Percentiles rank a stretch among this genome's conserved stretches.
Evolutionary conservation across 306 rosid species (phyloP).

Genomic region (Fragaria iinumae): DNA sequence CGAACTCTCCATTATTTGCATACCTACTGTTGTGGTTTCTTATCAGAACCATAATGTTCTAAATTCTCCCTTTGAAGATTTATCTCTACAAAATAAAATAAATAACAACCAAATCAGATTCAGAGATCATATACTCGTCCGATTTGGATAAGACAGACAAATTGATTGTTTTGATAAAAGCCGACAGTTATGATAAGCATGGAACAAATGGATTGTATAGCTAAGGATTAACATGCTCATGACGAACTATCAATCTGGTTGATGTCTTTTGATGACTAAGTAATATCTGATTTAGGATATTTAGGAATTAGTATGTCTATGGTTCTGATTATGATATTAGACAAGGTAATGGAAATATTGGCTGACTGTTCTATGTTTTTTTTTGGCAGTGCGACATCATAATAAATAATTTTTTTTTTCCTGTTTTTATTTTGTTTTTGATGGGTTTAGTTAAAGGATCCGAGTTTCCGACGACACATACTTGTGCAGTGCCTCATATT

Average conservation of each 20-base stretch:
- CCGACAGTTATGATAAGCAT: neutral
- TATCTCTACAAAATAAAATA: neutral
- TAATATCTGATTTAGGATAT: neutral
- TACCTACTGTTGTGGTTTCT: neutral
- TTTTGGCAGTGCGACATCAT: neutral
- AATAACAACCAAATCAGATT: neutral
- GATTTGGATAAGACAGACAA: neutral
- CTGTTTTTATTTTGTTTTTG: neutral
- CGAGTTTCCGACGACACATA: constrained; percentile 91
- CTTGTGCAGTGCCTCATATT: constrained; percentile 96
- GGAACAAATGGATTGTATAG: neutral
- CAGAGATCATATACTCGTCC: neutral
- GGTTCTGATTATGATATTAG: neutral
- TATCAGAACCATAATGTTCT: neutral
- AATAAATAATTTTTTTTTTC: constrained; percentile 15
- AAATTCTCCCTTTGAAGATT: neutral
- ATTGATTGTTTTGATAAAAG: neutral
- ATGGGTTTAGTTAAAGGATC: constrained; percentile 71
- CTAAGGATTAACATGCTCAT: neutral
- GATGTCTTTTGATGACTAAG: neutral
- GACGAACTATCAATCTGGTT: neutral
- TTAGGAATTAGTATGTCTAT: neutral
- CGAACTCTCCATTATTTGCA: neutral
- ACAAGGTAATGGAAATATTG: neutral
- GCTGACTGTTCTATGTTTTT: neutral